These are phyloP conservation scores for Fonsecaea monophora DNA, from an alignment of 2,329 filamentous ascomycete genomes.

Conservation along the genomic window DNA sequence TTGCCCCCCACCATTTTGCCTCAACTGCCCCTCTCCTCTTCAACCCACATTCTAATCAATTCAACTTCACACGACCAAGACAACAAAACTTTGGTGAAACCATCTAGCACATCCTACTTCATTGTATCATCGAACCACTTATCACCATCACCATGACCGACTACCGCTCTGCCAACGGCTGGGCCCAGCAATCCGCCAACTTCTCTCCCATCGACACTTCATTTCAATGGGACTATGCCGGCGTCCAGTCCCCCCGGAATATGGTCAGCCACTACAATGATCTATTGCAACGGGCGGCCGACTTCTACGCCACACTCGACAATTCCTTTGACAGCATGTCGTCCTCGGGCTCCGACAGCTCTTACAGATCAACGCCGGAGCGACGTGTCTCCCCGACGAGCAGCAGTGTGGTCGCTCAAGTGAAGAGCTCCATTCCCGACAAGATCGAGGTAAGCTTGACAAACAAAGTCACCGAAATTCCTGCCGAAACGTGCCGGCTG, in stretches of 20 bases:
- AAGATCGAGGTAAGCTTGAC: slow-evolving; percentile 36
- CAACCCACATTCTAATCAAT: neutral
- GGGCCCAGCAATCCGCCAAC: slow-evolving; percentile 27
- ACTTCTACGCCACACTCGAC: slow-evolving; percentile 37
- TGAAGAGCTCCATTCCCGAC: slow-evolving; percentile 37
- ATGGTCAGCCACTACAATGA: slow-evolving; percentile 38
- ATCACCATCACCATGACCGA: slow-evolving; percentile 24
- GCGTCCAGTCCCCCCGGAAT: slow-evolving; percentile 30
- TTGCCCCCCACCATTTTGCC: slow-evolving; percentile 22
- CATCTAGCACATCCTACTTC: neutral
- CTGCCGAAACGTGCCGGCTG: neutral
- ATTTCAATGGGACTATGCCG: slow-evolving; percentile 35
- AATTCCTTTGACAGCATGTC: slow-evolving; percentile 34
- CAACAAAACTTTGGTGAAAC: neutral
- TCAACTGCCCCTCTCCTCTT: neutral
- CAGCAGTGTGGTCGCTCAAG: slow-evolving; percentile 29
- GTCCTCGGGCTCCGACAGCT: slow-evolving; percentile 29
- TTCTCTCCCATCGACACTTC: slow-evolving; percentile 30
- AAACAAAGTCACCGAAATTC: too few relatives aligned
- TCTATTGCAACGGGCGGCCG: slow-evolving; percentile 33
- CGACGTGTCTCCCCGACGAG: slow-evolving; percentile 21
- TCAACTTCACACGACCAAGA: slow-evolving; percentile 7
- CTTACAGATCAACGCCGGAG: slow-evolving; percentile 30
- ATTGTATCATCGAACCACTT: neutral
- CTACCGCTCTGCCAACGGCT: slow-evolving; percentile 29